phyloP scores from a whole-genome alignment of 768 basidiomycete species.

The Psilocybe subaeruginosa region DNA sequence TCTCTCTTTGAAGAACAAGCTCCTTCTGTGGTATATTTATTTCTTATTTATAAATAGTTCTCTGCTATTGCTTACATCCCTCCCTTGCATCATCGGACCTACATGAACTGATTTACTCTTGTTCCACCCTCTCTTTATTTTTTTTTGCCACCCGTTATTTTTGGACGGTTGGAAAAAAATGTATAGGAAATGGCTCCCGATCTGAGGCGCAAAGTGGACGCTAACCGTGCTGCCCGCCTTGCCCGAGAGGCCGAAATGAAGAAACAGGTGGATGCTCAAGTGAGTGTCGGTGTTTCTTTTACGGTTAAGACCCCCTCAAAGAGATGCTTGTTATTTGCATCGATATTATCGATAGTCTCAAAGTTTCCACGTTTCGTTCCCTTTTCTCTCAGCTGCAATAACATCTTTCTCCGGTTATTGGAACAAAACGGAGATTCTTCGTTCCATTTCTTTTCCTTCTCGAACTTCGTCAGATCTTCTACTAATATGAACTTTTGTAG shows the following conservation, averaged over 20 bases:
- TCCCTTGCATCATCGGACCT: conserved; percentile 14
- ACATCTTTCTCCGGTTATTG: not conserved
- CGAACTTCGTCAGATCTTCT: conserved; percentile 7
- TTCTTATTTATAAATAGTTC: conserved; percentile 7
- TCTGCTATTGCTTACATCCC: conserved; percentile 11
- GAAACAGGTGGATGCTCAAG: conserved; percentile 57
- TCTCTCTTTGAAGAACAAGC: not conserved
- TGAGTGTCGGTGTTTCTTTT: conserved; percentile 28
- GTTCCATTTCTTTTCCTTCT: conserved; percentile 10
- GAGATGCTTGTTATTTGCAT: not conserved
- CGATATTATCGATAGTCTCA: conserved; percentile 2
- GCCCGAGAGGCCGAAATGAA: conserved; percentile 57
- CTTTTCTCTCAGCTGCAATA: not conserved
- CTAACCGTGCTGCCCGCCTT: conserved; percentile 51
- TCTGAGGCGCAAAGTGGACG: conserved; percentile 65
- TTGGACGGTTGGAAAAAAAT: conserved; percentile 1
- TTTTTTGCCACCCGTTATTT: conserved; percentile 5
- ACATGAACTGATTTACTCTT: conserved; percentile 4
- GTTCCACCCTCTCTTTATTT: conserved; percentile 9
- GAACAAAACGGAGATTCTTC: conserved; percentile 6
- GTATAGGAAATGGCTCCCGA: conserved; percentile 66
- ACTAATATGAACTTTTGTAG: conserved; percentile 22
- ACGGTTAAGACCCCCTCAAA: conserved; percentile 3
- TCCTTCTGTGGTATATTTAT: conserved; percentile 3
- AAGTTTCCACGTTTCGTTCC: not conserved